A percentile compares a stretch with the other conserved stretches of the same genome.
Evolutionary conservation across 1,284 basidiomycete genomes (phyloP).

Genomic region (Puccinia triticina): DNA sequence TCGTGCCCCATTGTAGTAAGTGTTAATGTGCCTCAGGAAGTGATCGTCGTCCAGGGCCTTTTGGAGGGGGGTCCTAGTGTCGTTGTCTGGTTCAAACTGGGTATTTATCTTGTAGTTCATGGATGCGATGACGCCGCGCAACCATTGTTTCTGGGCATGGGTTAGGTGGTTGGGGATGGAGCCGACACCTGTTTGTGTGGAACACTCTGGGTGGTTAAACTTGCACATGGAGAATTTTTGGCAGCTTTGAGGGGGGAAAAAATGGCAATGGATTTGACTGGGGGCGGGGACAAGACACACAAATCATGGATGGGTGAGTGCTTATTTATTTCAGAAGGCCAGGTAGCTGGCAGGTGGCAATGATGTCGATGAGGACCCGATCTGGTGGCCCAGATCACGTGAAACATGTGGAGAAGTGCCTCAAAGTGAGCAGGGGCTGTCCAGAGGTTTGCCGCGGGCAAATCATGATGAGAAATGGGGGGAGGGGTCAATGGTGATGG

Average conservation of each 20-base stretch:
- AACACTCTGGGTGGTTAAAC: too few species aligned
- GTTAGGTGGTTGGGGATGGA: background rate
- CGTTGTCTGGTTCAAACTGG: background rate
- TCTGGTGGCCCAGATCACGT: too few species aligned
- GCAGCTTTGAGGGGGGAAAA: background rate
- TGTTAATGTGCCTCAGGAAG: too few species aligned
- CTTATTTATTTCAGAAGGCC: background rate
- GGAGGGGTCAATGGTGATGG: too few species aligned
- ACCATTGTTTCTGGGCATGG: background rate
- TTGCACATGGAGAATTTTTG: background rate
- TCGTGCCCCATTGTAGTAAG: too few species aligned
- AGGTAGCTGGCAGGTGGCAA: background rate
- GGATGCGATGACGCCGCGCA: background rate
- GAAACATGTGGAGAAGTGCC: constrained; percentile 2
- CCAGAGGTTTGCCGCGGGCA: too few species aligned
- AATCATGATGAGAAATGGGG: too few species aligned
- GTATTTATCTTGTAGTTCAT: background rate
- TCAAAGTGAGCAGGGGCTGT: too few species aligned
- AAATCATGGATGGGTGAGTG: background rate
- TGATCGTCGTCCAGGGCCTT: too few species aligned
- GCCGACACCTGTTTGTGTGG: background rate
- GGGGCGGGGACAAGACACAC: background rate
- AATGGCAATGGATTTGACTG: background rate
- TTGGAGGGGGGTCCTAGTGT: too few species aligned
- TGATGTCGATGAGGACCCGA: background rate